A percentile compares a stretch with the other conserved stretches of the same genome.
Conservation (phyloP, 768 basidiomycete species). For the Collybia sordida region DNA sequence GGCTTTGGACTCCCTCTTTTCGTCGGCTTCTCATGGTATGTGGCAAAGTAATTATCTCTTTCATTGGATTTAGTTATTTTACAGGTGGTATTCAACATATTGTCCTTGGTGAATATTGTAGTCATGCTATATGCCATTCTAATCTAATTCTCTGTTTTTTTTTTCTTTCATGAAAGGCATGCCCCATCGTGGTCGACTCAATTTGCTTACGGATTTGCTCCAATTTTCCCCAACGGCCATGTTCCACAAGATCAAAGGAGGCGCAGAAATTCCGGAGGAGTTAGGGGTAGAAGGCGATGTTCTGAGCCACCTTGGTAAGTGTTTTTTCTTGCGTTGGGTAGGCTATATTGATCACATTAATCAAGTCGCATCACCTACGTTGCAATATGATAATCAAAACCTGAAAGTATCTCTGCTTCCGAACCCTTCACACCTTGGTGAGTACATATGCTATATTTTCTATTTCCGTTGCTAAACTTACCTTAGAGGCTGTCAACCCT, state of each 20-base stretch:
- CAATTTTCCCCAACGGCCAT: slow-evolving; percentile 64
- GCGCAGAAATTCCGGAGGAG: slow-evolving; percentile 65
- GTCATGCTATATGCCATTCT: not conserved
- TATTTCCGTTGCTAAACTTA: not conserved
- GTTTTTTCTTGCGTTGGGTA: not conserved
- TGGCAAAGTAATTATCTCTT: not conserved
- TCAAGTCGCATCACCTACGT: slow-evolving; percentile 62
- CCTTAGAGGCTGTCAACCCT: slow-evolving; percentile 80
- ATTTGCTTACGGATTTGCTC: slow-evolving; percentile 79
- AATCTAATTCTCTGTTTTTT: not conserved
- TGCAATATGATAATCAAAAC: slow-evolving; percentile 51
- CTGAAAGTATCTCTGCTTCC: slow-evolving; percentile 71
- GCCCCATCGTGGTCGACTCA: slow-evolving; percentile 88
- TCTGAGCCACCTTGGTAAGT: slow-evolving; percentile 75
- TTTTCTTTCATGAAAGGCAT: slow-evolving; percentile 51
- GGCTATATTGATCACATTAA: not conserved
- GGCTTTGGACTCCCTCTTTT: slow-evolving; percentile 77
- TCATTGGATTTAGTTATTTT: not conserved
- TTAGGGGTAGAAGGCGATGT: slow-evolving; percentile 80
- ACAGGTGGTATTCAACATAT: slow-evolving; percentile 67
- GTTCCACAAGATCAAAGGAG: slow-evolving; percentile 88
- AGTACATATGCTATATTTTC: not conserved
- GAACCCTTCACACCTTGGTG: slow-evolving; percentile 10
- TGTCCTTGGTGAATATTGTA: slow-evolving; percentile 44
- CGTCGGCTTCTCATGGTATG: slow-evolving; percentile 58